phyloP scores from a whole-genome alignment of 768 basidiomycete genomes.

The Galerina marginata region DNA sequence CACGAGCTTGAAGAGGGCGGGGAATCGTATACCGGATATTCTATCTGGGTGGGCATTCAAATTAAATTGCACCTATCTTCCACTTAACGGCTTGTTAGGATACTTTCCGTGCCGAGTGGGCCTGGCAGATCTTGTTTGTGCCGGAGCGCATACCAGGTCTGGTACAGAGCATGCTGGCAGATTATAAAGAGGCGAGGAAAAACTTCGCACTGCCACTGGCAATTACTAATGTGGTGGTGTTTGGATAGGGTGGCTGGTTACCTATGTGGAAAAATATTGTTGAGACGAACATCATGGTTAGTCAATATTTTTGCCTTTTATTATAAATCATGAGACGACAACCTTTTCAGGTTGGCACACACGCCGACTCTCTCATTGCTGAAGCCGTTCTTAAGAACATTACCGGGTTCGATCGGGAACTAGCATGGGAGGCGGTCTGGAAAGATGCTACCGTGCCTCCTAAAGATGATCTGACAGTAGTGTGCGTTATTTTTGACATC shows the following conservation, averaged over 20 bases:
- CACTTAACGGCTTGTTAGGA: conserved; percentile 49
- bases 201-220: neutral
- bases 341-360: conserved; percentile 64
- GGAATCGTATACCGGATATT: conserved; percentile 81
- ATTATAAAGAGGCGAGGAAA: conserved; percentile 62
- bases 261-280: conserved; percentile 93
- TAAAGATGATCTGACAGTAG: conserved; percentile 53
- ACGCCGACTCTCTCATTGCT: conserved; percentile 79
- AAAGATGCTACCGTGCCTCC: conserved; percentile 77
- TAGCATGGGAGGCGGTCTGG: conserved; percentile 76
- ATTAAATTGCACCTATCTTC: neutral
- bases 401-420: conserved; percentile 61
- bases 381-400: conserved; percentile 74
- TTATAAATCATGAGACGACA: neutral
- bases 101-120: conserved; percentile 80
- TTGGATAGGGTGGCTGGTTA: conserved; percentile 70
- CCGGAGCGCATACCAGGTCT: conserved; percentile 80
- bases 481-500: conserved; percentile 45
- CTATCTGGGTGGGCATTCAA: conserved; percentile 63
- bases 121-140: conserved; percentile 76
- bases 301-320: neutral
- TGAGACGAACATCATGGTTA: conserved; percentile 87
- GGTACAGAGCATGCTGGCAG: conserved; percentile 81
- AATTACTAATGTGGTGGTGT: neutral
- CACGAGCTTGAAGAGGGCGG: conserved; percentile 51